Base-by-base conservation (phyloP, 2,329 filamentous ascomycete species). In the Arthrobotrys megalospora region DNA sequence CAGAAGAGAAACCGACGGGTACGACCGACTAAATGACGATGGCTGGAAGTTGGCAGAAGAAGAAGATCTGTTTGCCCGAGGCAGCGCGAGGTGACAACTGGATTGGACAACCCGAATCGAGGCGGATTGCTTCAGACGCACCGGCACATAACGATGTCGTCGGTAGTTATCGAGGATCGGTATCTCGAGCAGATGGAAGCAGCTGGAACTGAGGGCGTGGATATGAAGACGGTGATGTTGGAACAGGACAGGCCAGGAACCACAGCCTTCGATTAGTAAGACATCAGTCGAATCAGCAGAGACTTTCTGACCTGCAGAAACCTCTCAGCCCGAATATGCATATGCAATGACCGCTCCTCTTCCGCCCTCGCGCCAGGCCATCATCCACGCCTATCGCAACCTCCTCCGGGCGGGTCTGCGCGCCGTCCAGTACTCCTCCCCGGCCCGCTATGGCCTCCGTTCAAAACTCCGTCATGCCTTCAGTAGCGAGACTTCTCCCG, bases 401-500 rank as follows among this genome's bases (percentile, higher is more conserved):
- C 86, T 96, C 38, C 91, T 92, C 82, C 89, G 91, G 65, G 87
- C 87, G 6, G 85, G 89, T 16, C 87, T 94, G n/a, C 89, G 87
- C 34, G 93, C 92, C 3, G 89, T 95, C 21, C 90, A 91, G 80
- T 92, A 90, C 85, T 89, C 92, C 12, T 88, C 88, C 79, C 92
- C 92, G 14, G 88, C 90, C 34, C 90, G 92, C 67, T 91, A 86
- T 83, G 85, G 88, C 3, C 86, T 89, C 14, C 88, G 89, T 72
- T 87, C 90, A 81, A 87, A 88, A 82, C 83, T 92, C 24, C 87
- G 90, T 52, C 81, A 82, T 6, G 89, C 88, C 8, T 93, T 93
- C 82, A 88, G 85, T 14, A 80, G 87, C 12, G 86, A 88, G n/a
- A 60, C 55, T 16, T 79, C 84, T 34, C 82, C 82, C 19, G 16